A percentile compares a stretch with the other conserved stretches of the same genome.
Evolutionary conservation across 805 yeast genomes (phyloP).

Genomic region (Kluyveromyces lactis): DNA sequence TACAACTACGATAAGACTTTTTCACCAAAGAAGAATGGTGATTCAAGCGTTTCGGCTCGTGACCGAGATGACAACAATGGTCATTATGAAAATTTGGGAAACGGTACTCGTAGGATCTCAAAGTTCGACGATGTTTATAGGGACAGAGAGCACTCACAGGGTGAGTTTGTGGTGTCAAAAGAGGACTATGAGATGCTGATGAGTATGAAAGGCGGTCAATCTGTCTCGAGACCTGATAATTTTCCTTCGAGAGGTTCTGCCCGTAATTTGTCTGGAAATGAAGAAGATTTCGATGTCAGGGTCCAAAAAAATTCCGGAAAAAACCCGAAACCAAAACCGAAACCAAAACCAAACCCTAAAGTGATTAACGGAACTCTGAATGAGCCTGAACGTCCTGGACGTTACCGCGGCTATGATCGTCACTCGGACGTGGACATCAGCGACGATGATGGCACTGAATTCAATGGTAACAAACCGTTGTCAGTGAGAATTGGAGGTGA

Average conservation of each 20-base stretch:
- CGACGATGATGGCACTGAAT: too few relatives aligned
- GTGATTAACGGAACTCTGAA: too few relatives aligned
- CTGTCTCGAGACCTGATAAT: background rate
- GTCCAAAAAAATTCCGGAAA: background rate
- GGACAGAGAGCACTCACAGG: background rate
- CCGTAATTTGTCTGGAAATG: background rate
- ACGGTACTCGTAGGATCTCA: background rate
- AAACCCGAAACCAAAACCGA: background rate
- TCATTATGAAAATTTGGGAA: constrained; percentile 6
- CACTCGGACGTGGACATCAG: too few relatives aligned
- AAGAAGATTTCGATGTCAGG: background rate
- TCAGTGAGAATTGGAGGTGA: too few relatives aligned
- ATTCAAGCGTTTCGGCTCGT: background rate
- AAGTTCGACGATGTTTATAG: constrained; percentile 1
- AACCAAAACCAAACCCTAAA: too few relatives aligned
- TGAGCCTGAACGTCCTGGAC: too few relatives aligned
- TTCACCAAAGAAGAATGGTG: constrained; percentile 15
- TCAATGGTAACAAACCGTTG: too few relatives aligned
- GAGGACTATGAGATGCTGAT: constrained; percentile 24
- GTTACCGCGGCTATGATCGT: too few relatives aligned
- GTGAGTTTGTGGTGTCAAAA: constrained; percentile 18
- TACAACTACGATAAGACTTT: constrained; percentile 26
- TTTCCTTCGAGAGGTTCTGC: background rate
- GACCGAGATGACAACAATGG: background rate
- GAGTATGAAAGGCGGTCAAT: constrained; percentile 8